Evolutionary conservation across 192 early-diverging fungal genomes (phyloP).

Genomic region (Physocladia obscura): DNA sequence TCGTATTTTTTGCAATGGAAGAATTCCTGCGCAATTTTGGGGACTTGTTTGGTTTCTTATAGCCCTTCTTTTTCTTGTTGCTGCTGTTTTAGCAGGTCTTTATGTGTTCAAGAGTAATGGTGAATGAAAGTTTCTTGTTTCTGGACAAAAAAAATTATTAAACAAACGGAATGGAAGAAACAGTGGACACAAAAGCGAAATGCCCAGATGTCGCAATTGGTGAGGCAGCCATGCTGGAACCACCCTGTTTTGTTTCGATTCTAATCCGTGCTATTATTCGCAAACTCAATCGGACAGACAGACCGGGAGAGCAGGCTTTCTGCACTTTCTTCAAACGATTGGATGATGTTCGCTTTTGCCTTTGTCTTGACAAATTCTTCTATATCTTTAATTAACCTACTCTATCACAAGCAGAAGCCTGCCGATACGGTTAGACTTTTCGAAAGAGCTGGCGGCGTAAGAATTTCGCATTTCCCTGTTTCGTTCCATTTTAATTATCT

Average conservation of each 20-base stretch:
- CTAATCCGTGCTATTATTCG: no score
- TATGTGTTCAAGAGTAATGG: constrained; percentile 72
- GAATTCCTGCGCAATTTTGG: constrained; percentile 80
- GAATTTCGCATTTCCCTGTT: constrained; percentile 5
- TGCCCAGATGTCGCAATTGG: constrained; percentile 24
- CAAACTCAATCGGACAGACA: no score
- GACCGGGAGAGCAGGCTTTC: constrained; percentile 55
- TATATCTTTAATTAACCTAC: neutral
- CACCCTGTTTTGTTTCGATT: neutral
- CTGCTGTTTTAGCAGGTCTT: constrained; percentile 77
- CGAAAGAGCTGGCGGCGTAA: constrained; percentile 63
- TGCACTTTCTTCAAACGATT: constrained; percentile 57
- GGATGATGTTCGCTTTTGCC: constrained; percentile 41
- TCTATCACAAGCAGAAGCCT: constrained; percentile 35
- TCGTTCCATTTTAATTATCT: neutral
- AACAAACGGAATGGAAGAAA: no score
- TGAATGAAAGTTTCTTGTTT: no score
- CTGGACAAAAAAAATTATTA: no score
- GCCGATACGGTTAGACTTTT: constrained; percentile 69
- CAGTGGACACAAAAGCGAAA: constrained; percentile 8
- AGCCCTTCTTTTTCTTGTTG: constrained; percentile 75
- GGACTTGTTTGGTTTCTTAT: constrained; percentile 90
- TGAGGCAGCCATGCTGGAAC: neutral
- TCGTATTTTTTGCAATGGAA: constrained; percentile 57
- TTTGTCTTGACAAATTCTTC: neutral